Base-by-base conservation (phyloP, 2,329 filamentous ascomycete species). In the Sphaceloma murrayae region DNA sequence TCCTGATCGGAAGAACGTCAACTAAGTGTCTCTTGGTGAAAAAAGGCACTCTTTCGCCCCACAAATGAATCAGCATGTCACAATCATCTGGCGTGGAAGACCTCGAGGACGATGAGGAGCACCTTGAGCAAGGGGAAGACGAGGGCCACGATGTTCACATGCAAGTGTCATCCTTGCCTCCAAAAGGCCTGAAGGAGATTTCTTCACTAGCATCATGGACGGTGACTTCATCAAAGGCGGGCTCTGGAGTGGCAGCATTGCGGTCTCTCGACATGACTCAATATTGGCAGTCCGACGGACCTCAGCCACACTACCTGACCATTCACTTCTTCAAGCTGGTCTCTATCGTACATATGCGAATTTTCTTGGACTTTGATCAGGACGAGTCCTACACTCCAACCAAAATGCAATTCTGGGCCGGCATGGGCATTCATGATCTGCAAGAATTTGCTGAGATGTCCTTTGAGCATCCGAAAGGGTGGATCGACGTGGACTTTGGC, bases 321-420 rank as follows among this genome's bases (percentile, higher is more conserved):
- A 82, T 91, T 30, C 85, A 91, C 63, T 91, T 91, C 62, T 79
- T 86, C 63, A 86, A 87, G 54, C 75, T 84, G 5, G 85, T 88
- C 32, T 80, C 79, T 48, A 86, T 91, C 49, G 78, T 80, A 4
- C 77, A 79, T 19, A 78, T 91, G 42, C 74, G 84, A n/a, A 77
- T 91, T 54, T 88, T 82, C 53, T 79, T 98, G 33, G 88, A 98
- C 65, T 94, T 94, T 62, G 80, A 82, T 50, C 77, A 85, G 44
- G 91, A 98, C 62, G 91, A 98, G 65, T 91, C 84, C 32, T 98
- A 98, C 62, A 98, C 91, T 2, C 91, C 91, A 0, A 96, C 88
- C 1, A 85, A 87, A 55, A 93, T 98, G 56, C 70, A 83, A 34
- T 87, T 96, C 58, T 77, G 82, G 27, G 89, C 88, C 0, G 91